These are phyloP conservation scores for Comarum palustre DNA, from an alignment of 306 rosid genomes.

Conservation along the genomic window DNA sequence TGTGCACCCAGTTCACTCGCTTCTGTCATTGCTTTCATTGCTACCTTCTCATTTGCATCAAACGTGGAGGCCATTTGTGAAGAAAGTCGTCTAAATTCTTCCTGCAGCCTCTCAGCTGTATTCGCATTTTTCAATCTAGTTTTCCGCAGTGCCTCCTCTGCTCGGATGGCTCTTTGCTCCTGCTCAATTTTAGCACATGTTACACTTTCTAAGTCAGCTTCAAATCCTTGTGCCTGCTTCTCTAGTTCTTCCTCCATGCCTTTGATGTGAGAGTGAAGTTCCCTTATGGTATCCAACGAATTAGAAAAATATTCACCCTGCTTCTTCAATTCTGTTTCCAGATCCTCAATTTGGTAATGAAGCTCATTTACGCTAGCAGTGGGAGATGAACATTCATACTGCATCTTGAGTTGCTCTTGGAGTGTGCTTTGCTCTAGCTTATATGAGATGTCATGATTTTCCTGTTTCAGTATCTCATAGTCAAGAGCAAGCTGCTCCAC, in stretches of 20 bases:
- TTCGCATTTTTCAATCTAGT: slow-evolving; percentile 61
- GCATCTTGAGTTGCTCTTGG: slow-evolving; percentile 78
- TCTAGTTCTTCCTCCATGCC: slow-evolving; percentile 69
- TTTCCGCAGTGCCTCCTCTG: slow-evolving; percentile 77
- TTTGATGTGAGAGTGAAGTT: slow-evolving; percentile 57
- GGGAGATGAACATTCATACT: slow-evolving; percentile 67
- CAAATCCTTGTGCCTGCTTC: slow-evolving; percentile 62
- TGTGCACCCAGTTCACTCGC: slow-evolving; percentile 59
- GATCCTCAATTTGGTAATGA: slow-evolving; percentile 52
- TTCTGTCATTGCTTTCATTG: slow-evolving; percentile 65
- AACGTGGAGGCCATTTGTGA: slow-evolving; percentile 73
- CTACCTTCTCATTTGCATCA: slow-evolving; percentile 83
- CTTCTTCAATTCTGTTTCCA: slow-evolving; percentile 66
- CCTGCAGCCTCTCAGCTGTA: slow-evolving; percentile 88
- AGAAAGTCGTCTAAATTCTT: slow-evolving; percentile 77
- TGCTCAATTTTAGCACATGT: slow-evolving; percentile 68
- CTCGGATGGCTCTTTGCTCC: slow-evolving; percentile 86
- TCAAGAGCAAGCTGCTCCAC: slow-evolving; percentile 97
- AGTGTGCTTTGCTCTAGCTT: slow-evolving; percentile 84
- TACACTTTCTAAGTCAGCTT: slow-evolving; percentile 69
- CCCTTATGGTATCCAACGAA: slow-evolving; percentile 67
- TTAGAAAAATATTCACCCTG: slow-evolving; percentile 63
- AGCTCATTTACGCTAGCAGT: slow-evolving; percentile 47
- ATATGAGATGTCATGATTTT: slow-evolving; percentile 74
- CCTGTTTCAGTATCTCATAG: slow-evolving; percentile 94